Conservation (phyloP, 108 stramenopile species). For the Fistulifera solaris region DNA sequence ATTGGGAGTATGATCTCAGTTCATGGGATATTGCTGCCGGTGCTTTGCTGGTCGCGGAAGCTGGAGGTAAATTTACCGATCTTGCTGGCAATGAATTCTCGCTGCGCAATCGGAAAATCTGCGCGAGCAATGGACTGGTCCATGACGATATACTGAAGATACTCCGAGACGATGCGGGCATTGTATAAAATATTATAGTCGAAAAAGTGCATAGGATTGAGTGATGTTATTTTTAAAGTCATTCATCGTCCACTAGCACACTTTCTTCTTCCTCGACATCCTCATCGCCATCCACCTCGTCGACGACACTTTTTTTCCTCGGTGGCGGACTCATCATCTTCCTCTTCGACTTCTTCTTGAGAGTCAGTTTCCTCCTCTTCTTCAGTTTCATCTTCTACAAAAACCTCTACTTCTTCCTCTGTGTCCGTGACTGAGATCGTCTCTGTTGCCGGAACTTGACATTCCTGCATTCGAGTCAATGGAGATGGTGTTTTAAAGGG, state of each 20-base stretch:
- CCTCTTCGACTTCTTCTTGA: constrained; percentile 12
- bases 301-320: neutral
- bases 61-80: constrained; percentile 63
- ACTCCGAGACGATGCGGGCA: constrained; percentile 45
- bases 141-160: constrained; percentile 48
- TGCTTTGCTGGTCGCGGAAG: constrained; percentile 58
- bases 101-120: constrained; percentile 61
- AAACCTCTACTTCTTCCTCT: neutral
- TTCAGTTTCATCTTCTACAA: constrained; percentile 1
- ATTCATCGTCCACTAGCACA: constrained; percentile 2
- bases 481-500: constrained; percentile 45
- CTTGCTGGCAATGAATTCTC: constrained; percentile 46
- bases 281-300: neutral
- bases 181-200: constrained; percentile 15
- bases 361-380: constrained; percentile 11
- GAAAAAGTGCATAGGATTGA: neutral
- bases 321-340: constrained; percentile 3
- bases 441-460: neutral
- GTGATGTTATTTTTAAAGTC: neutral
- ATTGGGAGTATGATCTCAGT: constrained; percentile 75
- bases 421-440: neutral
- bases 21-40: constrained; percentile 79
- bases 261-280: constrained; percentile 3
- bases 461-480: neutral
- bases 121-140: constrained; percentile 53